Evolutionary conservation across 1,284 basidiomycete species (phyloP).

Genomic region (Pseudozyma flocculosa): DNA sequence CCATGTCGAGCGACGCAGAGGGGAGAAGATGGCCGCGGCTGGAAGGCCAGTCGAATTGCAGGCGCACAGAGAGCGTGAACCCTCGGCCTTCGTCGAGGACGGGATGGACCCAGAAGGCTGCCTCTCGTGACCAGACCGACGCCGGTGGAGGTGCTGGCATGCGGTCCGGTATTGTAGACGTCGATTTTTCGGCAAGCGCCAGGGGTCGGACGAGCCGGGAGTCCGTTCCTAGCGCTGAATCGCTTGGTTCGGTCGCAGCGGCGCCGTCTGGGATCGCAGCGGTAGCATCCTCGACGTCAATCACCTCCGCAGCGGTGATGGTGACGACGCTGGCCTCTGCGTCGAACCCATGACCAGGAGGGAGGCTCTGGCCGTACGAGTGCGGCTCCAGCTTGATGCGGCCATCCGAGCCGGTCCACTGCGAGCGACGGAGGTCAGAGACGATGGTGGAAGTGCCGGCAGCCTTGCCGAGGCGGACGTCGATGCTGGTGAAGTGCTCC

Average conservation of each 20-base stretch:
- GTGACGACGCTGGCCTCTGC: not conserved
- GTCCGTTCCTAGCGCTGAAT: too few relatives aligned
- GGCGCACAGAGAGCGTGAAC: too few relatives aligned
- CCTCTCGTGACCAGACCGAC: too few relatives aligned
- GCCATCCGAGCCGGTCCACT: not conserved
- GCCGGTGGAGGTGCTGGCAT: not conserved
- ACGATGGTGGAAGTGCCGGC: not conserved
- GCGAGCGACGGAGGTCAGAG: not conserved
- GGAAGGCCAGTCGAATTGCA: too few relatives aligned
- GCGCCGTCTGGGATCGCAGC: not conserved
- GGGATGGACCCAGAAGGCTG: not conserved
- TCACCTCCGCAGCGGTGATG: not conserved
- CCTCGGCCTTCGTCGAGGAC: not conserved
- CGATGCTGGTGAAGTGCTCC: not conserved
- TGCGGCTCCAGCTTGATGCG: not conserved
- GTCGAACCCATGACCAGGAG: not conserved
- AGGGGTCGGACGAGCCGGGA: too few relatives aligned
- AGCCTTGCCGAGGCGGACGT: not conserved
- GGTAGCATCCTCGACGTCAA: not conserved
- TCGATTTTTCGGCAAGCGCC: too few relatives aligned
- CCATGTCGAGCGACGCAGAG: too few relatives aligned
- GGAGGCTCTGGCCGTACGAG: not conserved
- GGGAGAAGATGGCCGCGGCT: too few relatives aligned
- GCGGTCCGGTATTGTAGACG: not conserved
- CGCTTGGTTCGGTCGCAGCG: too few relatives aligned